Percentiles rank a stretch among this genome's conserved stretches.
These are phyloP conservation scores for Wickerhamomyces alni DNA, from an alignment of 805 yeast genomes.

Conservation along the genomic window DNA sequence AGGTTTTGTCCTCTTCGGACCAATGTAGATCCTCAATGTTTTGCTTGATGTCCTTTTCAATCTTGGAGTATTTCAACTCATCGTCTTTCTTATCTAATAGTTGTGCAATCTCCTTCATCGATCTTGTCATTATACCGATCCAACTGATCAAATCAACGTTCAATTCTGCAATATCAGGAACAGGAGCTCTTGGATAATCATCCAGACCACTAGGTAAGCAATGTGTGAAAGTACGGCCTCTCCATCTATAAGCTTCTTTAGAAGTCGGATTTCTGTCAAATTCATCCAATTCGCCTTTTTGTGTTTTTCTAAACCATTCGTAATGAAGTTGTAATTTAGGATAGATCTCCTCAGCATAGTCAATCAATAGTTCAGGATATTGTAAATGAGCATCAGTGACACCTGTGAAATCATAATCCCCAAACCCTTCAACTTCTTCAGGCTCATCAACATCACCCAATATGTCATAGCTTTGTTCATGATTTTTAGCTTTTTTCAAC, in stretches of 20 bases:
- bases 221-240: conserved; percentile 81
- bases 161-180: conserved; percentile 82
- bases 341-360: conserved; percentile 60
- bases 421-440: conserved; percentile 15
- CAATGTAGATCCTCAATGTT: conserved; percentile 79
- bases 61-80: conserved; percentile 40
- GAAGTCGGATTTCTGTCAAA: conserved; percentile 57
- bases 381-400: conserved; percentile 48
- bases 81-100: conserved; percentile 57
- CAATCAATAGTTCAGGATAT: conserved; percentile 52
- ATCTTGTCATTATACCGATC: conserved; percentile 88
- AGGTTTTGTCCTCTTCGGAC: conserved; percentile 58
- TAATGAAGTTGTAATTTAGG: conserved; percentile 74
- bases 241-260: conserved; percentile 82
- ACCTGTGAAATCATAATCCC: conserved; percentile 23
- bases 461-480: conserved; percentile 8
- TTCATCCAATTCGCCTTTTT: conserved; percentile 65
- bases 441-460: conserved; percentile 28
- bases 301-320: conserved; percentile 80
- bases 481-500: conserved; percentile 37
- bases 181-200: conserved; percentile 84
- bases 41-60: conserved; percentile 48
- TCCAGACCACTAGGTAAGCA: conserved; percentile 92
- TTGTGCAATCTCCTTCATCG: conserved; percentile 69
- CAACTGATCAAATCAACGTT: conserved; percentile 87